Evolutionary conservation across 2,329 filamentous ascomycete genomes (phyloP), one percentile per base, ranked within the genome.

Genomic region (Penicillium capsulatum): DNA sequence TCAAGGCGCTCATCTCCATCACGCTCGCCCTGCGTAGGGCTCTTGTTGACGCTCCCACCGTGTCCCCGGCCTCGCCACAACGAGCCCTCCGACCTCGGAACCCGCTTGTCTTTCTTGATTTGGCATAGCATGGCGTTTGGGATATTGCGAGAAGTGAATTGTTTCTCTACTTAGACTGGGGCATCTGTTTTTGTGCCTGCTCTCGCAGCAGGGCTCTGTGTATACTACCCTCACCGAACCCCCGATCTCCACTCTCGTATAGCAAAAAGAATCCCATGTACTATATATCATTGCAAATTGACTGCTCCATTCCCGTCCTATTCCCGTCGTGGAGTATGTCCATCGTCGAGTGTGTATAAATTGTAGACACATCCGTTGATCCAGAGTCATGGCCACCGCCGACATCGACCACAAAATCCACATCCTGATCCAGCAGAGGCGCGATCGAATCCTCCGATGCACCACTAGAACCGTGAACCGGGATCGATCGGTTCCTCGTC

Each of bases 111-210:
- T 49, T 44, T 48, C 38, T 54, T 47, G 36, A 48, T 57, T 55
- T 61, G 54, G 63, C 63, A 66, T 66, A 66, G 63, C 63, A 66
- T 58, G 63, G 63, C 63, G 63, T 66, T 65, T 22, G 49, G 55
- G 54, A 55, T 58, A 48, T 54, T 51, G 48, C 46, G 51, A 55
- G 45, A 49, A 39, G 36, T 53, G 44, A 41, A 41, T 44, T 46
- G 36, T 44, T 40, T 40, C 34, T 41, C 36, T 42, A 36, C 36
- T 46, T 53, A 51, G 42, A 52, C 32, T 37, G 39, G 22, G 38
- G 34, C 32, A 35, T 42, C 17, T n/a, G 16, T 29, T 26, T 28
- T 10, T 42, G 17, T 17, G 17, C 15, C 17, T 20, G 34, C 13
- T 36, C 17, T 31, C 20, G 26, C 17, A 20, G 29, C n/a, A 47